Evolutionary conservation across 225 moss, liverwort and hornwort genomes (phyloP).

Genomic region (Takakia lepidozioides): DNA sequence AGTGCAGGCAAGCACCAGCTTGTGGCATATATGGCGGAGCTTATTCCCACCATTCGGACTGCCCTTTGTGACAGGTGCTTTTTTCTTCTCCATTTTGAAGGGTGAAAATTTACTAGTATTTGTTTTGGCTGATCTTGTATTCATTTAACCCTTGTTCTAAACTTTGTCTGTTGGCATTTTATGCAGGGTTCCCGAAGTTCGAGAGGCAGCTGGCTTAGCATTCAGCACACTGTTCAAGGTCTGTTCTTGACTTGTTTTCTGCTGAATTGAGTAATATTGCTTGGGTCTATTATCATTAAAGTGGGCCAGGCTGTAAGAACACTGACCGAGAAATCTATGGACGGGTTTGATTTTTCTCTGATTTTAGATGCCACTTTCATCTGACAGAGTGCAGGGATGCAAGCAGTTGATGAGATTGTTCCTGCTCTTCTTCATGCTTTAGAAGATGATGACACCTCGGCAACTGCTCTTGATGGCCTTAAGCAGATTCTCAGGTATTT

Average conservation of each 20-base stretch:
- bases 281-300: no score
- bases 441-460: constrained; percentile 75
- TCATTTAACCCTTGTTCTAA: no score
- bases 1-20: constrained; percentile 98
- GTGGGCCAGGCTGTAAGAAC: no score
- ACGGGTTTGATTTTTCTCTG: background rate
- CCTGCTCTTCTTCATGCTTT: constrained; percentile 88
- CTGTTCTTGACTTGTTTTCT: background rate
- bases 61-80: constrained; percentile 88
- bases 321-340: no score
- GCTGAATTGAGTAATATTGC: no score
- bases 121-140: no score
- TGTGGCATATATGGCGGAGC: constrained; percentile 82
- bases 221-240: constrained; percentile 98
- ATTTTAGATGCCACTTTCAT: no score
- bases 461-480: constrained; percentile 89
- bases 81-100: background rate
- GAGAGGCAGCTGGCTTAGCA: constrained; percentile 92
- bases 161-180: no score
- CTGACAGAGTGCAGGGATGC: constrained; percentile 85
- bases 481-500: constrained; percentile 92
- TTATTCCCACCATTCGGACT: constrained; percentile 86
- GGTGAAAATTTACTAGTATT: no score
- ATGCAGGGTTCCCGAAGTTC: constrained; percentile 78
- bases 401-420: constrained; percentile 99